Conservation (phyloP, 2,329 filamentous ascomycete species). For the Sphaceloma murrayae region DNA sequence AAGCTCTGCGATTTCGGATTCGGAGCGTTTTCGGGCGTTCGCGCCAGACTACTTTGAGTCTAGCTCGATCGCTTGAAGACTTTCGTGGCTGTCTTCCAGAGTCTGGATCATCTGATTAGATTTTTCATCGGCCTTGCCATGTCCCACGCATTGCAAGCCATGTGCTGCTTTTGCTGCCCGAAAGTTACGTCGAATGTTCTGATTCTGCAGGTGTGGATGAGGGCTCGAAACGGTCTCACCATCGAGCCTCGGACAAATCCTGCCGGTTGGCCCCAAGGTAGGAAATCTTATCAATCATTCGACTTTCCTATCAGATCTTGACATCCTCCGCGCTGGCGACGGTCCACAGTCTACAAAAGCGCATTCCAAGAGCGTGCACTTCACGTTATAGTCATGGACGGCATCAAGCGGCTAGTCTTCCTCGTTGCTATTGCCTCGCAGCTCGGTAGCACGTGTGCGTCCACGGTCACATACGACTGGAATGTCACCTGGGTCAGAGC, state of each 20-base stretch:
- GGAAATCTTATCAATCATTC: slow-evolving; percentile 21
- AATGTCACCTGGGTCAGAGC: slow-evolving; percentile 47
- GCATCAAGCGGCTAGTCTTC: too few species aligned
- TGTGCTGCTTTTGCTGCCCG: not conserved
- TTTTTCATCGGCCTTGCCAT: slow-evolving; percentile 2
- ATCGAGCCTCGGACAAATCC: not conserved
- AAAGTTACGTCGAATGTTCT: not conserved
- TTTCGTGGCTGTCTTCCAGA: not conserved
- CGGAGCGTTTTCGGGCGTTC: slow-evolving; percentile 7
- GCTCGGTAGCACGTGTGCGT: not conserved
- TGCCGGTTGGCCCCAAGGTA: too few species aligned
- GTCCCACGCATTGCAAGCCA: slow-evolving; percentile 6
- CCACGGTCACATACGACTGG: slow-evolving; percentile 41
- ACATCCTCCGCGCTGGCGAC: not conserved
- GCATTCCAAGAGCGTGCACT: too few species aligned
- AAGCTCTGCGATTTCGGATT: slow-evolving; percentile 5
- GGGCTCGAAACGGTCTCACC: not conserved
- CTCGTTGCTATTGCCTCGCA: slow-evolving; percentile 30
- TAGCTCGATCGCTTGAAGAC: not conserved
- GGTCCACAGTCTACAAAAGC: not conserved
- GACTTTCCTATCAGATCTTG: slow-evolving; percentile 5
- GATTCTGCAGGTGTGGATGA: not conserved
- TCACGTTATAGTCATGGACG: too few species aligned
- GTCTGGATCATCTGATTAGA: slow-evolving; percentile 15
- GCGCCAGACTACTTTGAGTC: not conserved